Conservation (phyloP, 345 rosid species). For the Camelina laxa region DNA sequence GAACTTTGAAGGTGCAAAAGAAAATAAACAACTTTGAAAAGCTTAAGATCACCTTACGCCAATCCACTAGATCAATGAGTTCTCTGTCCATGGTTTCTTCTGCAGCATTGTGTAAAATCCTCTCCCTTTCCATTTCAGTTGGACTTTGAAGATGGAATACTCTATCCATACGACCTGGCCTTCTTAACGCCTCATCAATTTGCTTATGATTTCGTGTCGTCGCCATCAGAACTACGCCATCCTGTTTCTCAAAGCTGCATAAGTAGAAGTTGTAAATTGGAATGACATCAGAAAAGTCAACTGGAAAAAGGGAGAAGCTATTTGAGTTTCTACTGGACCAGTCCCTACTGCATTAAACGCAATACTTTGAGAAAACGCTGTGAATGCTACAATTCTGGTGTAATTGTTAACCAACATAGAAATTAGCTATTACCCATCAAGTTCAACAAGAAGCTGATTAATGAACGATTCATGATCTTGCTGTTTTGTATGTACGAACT, state of each 20-base stretch:
- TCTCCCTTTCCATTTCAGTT: conserved; percentile 90
- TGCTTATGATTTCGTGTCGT: conserved; percentile 88
- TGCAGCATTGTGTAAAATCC: conserved; percentile 72
- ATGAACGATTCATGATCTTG: conserved; percentile 98
- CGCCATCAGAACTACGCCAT: conserved; percentile 98
- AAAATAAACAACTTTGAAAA: conserved; percentile 15
- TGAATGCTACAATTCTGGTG: not conserved
- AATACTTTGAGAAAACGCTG: conserved; percentile 5
- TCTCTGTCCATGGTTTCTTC: conserved; percentile 86
- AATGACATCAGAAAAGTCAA: conserved; percentile 22
- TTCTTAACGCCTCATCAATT: conserved; percentile 86
- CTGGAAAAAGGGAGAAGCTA: conserved; percentile 24
- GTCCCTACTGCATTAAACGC: conserved; percentile 6
- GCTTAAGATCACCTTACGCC: conserved; percentile 72
- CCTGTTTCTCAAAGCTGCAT: conserved; percentile 93
- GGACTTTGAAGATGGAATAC: conserved; percentile 89
- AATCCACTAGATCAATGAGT: conserved; percentile 77
- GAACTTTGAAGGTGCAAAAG: conserved; percentile 1
- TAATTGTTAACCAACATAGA: conserved; percentile 18
- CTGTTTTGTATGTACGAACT: conserved; percentile 80
- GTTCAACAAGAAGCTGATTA: conserved; percentile 97
- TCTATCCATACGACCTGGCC: conserved; percentile 99
- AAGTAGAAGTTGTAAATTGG: conserved; percentile 21
- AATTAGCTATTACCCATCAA: conserved; percentile 74
- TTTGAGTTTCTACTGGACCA: conserved; percentile 18